Conservation (phyloP, 2,329 filamentous ascomycete genomes). For the Aspergillus sp. region DNA sequence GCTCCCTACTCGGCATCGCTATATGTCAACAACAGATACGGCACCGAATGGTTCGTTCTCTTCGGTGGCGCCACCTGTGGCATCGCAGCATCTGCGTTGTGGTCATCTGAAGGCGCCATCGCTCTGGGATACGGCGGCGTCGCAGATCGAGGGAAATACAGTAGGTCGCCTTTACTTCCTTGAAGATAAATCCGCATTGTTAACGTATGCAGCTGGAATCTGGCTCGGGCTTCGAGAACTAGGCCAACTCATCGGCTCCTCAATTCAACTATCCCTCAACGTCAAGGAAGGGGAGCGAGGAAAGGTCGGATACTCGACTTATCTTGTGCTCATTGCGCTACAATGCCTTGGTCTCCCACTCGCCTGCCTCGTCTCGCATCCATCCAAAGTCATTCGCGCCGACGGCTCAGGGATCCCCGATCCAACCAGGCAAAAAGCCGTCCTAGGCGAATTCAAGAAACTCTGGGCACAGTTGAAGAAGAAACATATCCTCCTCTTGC, state of each 20-base stretch:
- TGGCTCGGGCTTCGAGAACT: slow-evolving; percentile 11
- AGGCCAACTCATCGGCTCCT: slow-evolving; percentile 9
- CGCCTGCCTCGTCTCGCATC: slow-evolving; percentile 1
- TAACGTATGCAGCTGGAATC: slow-evolving; percentile 6
- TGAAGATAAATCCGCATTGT: too few species aligned
- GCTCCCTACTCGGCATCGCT: slow-evolving; percentile 6
- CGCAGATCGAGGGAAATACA: slow-evolving; percentile 5
- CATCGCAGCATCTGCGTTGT: slow-evolving; percentile 5
- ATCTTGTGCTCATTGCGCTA: slow-evolving; percentile 1
- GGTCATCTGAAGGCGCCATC: slow-evolving; percentile 6
- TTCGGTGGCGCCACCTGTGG: slow-evolving; percentile 9
- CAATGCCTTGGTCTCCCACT: slow-evolving; percentile 6
- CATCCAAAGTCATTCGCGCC: slow-evolving; percentile 6
- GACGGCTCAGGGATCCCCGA: slow-evolving; percentile 1
- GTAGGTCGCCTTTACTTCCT: neutral
- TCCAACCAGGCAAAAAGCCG: slow-evolving; percentile 1
- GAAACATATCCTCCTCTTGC: slow-evolving; percentile 5
- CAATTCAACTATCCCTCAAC: slow-evolving; percentile 8
- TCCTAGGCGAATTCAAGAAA: slow-evolving; percentile 4
- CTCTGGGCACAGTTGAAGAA: slow-evolving; percentile 4
- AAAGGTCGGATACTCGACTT: slow-evolving; percentile 7
- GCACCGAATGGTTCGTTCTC: slow-evolving; percentile 5
- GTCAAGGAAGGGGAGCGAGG: slow-evolving; percentile 2
- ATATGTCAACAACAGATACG: slow-evolving; percentile 7
- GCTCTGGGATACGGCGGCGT: slow-evolving; percentile 6